Evolutionary conservation across 352 stramenopile species (phyloP), one percentile per base, ranked within the genome.

Genomic region (Achlya hypogyna): DNA sequence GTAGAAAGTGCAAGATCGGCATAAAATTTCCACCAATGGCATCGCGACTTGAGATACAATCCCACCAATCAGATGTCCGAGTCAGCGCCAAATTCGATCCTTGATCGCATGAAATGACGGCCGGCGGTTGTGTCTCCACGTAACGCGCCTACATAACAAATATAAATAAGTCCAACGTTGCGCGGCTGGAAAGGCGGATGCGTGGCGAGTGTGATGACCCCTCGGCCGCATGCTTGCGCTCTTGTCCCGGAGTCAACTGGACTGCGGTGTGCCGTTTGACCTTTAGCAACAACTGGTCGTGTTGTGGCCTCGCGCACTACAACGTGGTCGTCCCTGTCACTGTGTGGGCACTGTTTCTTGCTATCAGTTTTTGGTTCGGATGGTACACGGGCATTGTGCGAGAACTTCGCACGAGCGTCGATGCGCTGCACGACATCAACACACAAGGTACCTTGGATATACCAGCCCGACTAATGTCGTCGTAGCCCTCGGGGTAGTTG

Each of bases 371-470:
- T n/a, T n/a, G 9, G 22, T 67, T 67, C 42, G 49, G 16, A 23
- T 56, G 60, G 60, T 59, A 58, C 27, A 54, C 60, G 12, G 51
- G 51, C 38, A 58, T 67, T n/a, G 10, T 67, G 4, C 29, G 51
- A 5, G 60, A 67, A n/a, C 51, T 67, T 18, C 20, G 47, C 5
- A 45, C 32, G 45, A 58, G 51, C 29, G 60, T 67, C 16, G 23
- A 67, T n/a, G 60, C 38, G 23, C 51, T 67, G n/a, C 60, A 67
- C 31, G 60, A 67, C 23, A 58, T 67, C 32, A 52, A 22, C 8
- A 65, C 58, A 42, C 58, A 65, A 65, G 58, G 58, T 65, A 65
- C 34, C 5, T 51, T 25, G 23, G n/a, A n/a, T n/a, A 31, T 8
- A n/a, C 8, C 25, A 18, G 27, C 51, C 12, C 49, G 18, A 10